phyloP scores from a whole-genome alignment of 1,284 basidiomycete genomes.

The Boletus holoroseus region DNA sequence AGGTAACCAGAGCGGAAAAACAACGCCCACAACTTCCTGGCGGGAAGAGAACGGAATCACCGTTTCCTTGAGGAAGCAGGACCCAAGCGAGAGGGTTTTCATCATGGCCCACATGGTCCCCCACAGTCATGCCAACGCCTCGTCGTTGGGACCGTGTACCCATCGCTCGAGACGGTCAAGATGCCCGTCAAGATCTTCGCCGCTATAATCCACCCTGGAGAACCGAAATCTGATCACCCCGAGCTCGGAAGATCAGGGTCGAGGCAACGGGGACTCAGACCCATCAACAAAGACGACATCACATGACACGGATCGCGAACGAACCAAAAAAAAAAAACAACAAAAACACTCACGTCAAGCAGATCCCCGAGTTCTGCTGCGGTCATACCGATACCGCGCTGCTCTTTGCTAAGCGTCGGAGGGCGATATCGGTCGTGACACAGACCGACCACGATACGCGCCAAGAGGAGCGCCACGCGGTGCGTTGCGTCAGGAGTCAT shows the following conservation, averaged over 20 bases:
- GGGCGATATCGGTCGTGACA: conserved; percentile 22
- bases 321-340: neutral
- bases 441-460: conserved; percentile 22
- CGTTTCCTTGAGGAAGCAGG: conserved; percentile 7
- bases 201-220: conserved; percentile 15
- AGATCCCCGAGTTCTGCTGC: conserved; percentile 35
- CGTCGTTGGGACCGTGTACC: conserved; percentile 8
- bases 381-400: conserved; percentile 20
- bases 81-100: conserved; percentile 1
- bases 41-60: conserved; percentile 1
- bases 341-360: conserved; percentile 37
- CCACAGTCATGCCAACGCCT: conserved; percentile 13
- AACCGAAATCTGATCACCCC: conserved; percentile 9
- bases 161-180: conserved; percentile 1
- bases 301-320: neutral
- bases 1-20: conserved; percentile 5
- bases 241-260: conserved; percentile 21
- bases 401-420: conserved; percentile 1
- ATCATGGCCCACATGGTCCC: conserved; percentile 1
- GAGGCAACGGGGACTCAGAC: conserved; percentile 9
- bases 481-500: conserved; percentile 5
- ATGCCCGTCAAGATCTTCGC: conserved; percentile 13
- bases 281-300: neutral
- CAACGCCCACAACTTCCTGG: conserved; percentile 1
- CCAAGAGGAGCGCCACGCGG: conserved; percentile 20